A percentile compares a stretch with the other conserved stretches of the same genome.
These are phyloP conservation scores for Taiozyma sp. DNA, from an alignment of 1,139 yeast species.

Conservation along the genomic window DNA sequence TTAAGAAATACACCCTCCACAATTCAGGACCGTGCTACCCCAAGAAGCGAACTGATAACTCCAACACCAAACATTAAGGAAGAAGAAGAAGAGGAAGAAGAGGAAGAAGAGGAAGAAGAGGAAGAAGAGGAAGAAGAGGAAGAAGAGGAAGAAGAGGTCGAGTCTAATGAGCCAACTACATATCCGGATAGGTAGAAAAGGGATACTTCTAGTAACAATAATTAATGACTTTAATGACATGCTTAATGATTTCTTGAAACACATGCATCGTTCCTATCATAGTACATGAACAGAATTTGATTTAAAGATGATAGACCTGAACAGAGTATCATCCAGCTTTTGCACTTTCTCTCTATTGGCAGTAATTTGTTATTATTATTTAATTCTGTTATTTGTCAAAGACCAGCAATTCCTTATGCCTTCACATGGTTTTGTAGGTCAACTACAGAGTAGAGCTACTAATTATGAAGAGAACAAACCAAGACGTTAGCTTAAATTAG, in stretches of 20 bases:
- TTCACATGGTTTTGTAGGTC: too few relatives aligned
- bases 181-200: background rate
- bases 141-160: background rate
- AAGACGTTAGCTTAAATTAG: too few relatives aligned
- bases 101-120: background rate
- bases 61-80: conserved; percentile 8
- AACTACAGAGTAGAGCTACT: too few relatives aligned
- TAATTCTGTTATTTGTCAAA: too few relatives aligned
- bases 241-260: background rate
- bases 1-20: conserved; percentile 24
- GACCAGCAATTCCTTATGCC: too few relatives aligned
- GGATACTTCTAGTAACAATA: background rate
- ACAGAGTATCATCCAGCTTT: too few relatives aligned
- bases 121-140: background rate
- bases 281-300: too few relatives aligned
- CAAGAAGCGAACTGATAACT: background rate
- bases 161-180: background rate
- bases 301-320: too few relatives aligned
- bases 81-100: background rate
- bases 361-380: too few relatives aligned
- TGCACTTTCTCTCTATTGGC: too few relatives aligned
- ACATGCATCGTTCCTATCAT: too few relatives aligned
- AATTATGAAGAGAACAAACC: too few relatives aligned
- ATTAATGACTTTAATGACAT: background rate
- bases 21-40: conserved; percentile 1